Percentiles rank a stretch among this genome's conserved stretches.
Evolutionary conservation across 345 rosid species (phyloP).

Genomic region (Zanthoxylum bungeanum): DNA sequence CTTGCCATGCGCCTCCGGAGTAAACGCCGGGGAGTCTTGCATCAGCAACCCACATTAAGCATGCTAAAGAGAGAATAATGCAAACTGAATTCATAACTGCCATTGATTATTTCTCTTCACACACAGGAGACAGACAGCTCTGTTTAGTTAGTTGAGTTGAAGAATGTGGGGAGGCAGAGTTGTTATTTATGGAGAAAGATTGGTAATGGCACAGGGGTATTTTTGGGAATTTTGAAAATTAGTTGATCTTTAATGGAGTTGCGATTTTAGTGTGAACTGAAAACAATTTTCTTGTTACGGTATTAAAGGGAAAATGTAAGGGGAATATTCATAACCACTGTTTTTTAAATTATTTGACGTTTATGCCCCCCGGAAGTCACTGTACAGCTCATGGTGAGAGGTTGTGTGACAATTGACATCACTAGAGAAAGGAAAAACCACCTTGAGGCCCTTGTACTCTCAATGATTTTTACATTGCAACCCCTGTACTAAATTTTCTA

Average conservation of each 20-base stretch:
- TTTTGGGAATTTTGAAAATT: neutral
- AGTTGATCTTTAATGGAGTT: neutral
- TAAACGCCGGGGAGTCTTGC: conserved; percentile 56
- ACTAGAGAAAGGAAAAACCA: no score
- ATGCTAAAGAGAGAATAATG: neutral
- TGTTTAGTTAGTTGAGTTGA: neutral
- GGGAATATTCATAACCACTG: neutral
- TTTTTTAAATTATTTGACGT: neutral
- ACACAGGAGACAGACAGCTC: neutral
- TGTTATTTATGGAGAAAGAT: conserved; percentile 6
- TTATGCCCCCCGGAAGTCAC: neutral
- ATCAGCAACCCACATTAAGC: conserved; percentile 20
- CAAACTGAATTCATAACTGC: conserved; percentile 4
- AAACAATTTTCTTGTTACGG: neutral
- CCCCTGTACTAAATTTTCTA: no score
- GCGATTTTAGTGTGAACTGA: neutral
- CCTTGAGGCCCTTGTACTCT: no score
- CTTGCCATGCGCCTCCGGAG: conserved; percentile 46
- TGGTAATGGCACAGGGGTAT: neutral
- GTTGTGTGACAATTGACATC: conserved; percentile 19
- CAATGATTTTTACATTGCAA: no score
- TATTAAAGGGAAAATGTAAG: neutral
- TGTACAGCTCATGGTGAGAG: conserved; percentile 15
- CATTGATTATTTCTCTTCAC: conserved; percentile 2
- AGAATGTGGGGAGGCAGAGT: neutral